A percentile compares a stretch with the other conserved stretches of the same genome.
Evolutionary conservation across 306 rosid genomes (phyloP).

Genomic region (Psophocarpus tetragonolobus): DNA sequence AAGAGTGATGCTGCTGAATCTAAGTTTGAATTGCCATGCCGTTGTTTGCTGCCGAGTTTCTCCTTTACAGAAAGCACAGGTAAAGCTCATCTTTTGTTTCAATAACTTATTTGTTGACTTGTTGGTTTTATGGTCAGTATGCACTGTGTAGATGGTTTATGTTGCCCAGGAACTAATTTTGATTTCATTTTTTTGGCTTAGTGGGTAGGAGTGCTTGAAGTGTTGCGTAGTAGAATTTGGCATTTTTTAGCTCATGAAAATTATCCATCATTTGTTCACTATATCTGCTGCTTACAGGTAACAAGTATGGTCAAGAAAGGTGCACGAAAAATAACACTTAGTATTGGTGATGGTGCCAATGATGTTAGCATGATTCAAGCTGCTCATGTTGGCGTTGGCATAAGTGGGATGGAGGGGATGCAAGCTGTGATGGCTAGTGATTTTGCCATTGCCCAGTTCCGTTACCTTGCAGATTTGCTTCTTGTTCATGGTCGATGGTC

Average conservation of each 20-base stretch:
- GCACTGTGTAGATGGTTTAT: constrained; percentile 5
- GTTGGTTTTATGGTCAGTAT: not conserved
- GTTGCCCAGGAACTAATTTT: constrained; percentile 14
- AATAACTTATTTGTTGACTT: not conserved
- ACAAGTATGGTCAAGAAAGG: constrained; percentile 96
- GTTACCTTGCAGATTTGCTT: constrained; percentile 90
- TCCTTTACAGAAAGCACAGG: constrained; percentile 98
- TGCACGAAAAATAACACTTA: constrained; percentile 79
- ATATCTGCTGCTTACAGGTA: constrained; percentile 60
- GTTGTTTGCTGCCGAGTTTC: constrained; percentile 99
- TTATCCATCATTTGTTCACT: constrained; percentile 23
- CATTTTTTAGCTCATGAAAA: constrained; percentile 2
- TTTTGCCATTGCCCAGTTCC: constrained; percentile 97
- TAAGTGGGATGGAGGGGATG: constrained; percentile 98
- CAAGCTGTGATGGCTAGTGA: constrained; percentile 99
- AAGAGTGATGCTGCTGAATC: constrained; percentile 76
- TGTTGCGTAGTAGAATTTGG: constrained; percentile 11
- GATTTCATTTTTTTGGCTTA: constrained; percentile 20
- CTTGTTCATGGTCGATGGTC: constrained; percentile 99
- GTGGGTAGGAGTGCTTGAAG: constrained; percentile 6
- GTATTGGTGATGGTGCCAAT: constrained; percentile 99
- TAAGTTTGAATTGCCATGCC: constrained; percentile 86
- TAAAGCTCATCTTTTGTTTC: constrained; percentile 37
- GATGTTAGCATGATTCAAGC: constrained; percentile 99
- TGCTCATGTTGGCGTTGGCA: constrained; percentile 97